Conservation (phyloP, 2,329 filamentous ascomycete species). For the Diplodia corticola region DNA sequence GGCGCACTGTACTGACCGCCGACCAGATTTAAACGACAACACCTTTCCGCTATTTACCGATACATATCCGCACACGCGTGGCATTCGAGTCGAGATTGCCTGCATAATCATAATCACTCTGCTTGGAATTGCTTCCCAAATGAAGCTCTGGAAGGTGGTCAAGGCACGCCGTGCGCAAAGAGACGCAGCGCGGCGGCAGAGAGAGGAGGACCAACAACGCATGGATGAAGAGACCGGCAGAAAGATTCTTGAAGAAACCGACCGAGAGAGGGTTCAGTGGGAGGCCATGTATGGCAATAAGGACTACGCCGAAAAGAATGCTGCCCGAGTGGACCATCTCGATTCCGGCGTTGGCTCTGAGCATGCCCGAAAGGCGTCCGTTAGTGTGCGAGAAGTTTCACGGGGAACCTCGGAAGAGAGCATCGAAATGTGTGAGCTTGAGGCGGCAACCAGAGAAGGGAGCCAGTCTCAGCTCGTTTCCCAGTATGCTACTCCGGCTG, state of each 20-base stretch:
- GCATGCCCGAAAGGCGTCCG: slow-evolving; percentile 36
- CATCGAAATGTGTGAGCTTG: slow-evolving; percentile 59
- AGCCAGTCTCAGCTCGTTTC: slow-evolving; percentile 45
- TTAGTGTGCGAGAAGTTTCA: slow-evolving; percentile 35
- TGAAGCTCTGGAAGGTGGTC: slow-evolving; percentile 82
- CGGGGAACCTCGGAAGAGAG: slow-evolving; percentile 43
- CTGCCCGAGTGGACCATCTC: slow-evolving; percentile 34
- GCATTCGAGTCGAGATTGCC: slow-evolving; percentile 82
- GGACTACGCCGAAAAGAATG: slow-evolving; percentile 31
- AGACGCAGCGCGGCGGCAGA: slow-evolving; percentile 48
- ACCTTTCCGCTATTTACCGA: slow-evolving; percentile 75
- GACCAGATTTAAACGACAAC: slow-evolving; percentile 68
- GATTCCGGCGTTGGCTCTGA: slow-evolving; percentile 54
- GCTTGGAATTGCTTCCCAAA: slow-evolving; percentile 77
- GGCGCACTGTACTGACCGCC: neutral
- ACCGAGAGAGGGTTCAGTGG: slow-evolving; percentile 68
- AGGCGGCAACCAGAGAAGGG: slow-evolving; percentile 30
- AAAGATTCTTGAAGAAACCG: slow-evolving; percentile 62
- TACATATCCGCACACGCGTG: slow-evolving; percentile 83
- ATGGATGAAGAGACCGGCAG: slow-evolving; percentile 72
- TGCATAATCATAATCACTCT: slow-evolving; percentile 72
- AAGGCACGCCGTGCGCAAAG: slow-evolving; percentile 53
- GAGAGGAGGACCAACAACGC: slow-evolving; percentile 59
- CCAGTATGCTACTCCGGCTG: neutral
- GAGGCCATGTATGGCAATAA: slow-evolving; percentile 73